Conservation (phyloP, 495 filamentous ascomycete species). For the Daldinia concentrica region DNA sequence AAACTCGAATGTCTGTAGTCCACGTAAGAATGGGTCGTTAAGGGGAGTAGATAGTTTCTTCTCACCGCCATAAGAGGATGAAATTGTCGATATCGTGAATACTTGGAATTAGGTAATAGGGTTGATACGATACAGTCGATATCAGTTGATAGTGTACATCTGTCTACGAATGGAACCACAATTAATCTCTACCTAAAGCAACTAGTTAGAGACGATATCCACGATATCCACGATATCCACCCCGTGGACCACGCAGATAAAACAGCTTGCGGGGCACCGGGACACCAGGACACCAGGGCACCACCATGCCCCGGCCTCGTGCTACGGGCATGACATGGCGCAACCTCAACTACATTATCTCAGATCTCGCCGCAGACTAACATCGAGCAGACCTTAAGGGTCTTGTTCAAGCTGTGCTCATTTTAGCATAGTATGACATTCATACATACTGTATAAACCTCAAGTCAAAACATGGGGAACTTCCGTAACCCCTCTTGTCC, state of each 20-base stretch:
- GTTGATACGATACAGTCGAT: neutral
- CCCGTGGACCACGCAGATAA: neutral
- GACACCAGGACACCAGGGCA: no score
- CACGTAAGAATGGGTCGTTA: conserved; percentile 5
- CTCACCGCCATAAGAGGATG: conserved; percentile 18
- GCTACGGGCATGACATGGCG: conserved; percentile 18
- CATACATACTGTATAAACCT: neutral
- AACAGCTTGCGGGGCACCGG: neutral
- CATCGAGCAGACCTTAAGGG: neutral
- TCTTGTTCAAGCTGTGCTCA: neutral
- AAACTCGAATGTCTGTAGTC: neutral
- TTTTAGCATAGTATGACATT: neutral
- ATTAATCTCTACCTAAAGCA: neutral
- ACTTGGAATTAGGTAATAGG: neutral
- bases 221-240: neutral
- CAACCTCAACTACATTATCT: conserved; percentile 1
- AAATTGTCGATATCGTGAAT: neutral
- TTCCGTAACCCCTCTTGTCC: neutral
- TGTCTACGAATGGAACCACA: neutral
- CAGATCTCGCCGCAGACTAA: conserved; percentile 2
- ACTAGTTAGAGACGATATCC: neutral
- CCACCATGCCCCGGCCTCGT: conserved; percentile 24
- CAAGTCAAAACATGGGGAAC: neutral
- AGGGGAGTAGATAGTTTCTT: neutral
- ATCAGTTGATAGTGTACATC: no score